phyloP scores from a whole-genome alignment of 2,329 filamentous ascomycete genomes.

The Zasmidium cellare region DNA sequence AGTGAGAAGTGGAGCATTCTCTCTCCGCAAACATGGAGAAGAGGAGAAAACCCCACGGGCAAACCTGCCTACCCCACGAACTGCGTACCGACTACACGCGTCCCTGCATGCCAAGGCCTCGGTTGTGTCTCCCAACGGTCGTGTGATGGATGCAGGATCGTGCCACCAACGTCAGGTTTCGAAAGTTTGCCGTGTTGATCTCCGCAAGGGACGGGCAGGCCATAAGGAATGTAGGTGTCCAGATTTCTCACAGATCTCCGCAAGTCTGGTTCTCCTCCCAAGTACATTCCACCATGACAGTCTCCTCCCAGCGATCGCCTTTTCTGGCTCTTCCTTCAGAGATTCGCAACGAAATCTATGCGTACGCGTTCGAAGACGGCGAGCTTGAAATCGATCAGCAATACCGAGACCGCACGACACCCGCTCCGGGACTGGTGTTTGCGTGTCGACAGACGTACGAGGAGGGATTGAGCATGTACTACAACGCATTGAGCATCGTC shows the following conservation, averaged over 20 bases:
- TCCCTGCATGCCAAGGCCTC: background rate
- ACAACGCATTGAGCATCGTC: background rate
- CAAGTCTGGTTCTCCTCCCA: no score
- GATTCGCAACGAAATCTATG: background rate
- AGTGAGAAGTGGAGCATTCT: background rate
- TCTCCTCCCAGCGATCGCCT: background rate
- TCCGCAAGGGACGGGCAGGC: background rate
- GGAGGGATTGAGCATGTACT: background rate
- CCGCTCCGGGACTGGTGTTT: background rate
- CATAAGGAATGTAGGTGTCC: background rate
- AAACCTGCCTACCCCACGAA: background rate
- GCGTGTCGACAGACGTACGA: conserved; percentile 1
- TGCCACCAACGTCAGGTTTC: background rate
- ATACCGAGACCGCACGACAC: background rate
- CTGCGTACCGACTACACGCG: background rate
- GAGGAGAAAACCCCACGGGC: background rate
- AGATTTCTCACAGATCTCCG: no score
- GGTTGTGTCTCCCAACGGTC: background rate
- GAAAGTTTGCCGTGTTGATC: background rate
- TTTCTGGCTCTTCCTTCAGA: conserved; percentile 1
- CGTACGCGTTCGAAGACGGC: background rate
- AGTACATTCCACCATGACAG: no score
- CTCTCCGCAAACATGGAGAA: background rate
- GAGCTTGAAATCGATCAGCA: background rate
- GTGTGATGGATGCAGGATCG: background rate